phyloP scores from a whole-genome alignment of 2,329 filamentous ascomycete species.

The Aspergillus quadrilineatus region DNA sequence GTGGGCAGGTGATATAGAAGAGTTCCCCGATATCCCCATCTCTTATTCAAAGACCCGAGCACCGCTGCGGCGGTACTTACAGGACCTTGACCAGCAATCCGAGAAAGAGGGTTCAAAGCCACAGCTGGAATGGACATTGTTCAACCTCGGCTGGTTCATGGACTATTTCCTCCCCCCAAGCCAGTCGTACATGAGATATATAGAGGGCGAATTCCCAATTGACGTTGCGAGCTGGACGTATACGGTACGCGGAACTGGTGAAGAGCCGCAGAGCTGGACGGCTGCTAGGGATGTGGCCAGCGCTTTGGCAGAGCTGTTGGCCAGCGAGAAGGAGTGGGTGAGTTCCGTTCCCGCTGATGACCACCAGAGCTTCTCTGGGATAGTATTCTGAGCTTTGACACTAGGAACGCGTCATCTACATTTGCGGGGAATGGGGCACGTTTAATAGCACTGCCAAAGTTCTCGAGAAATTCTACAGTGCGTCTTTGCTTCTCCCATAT shows the following conservation, averaged over 20 bases:
- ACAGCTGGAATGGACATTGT: conserved; percentile 4
- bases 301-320: conserved; percentile 1
- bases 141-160: conserved; percentile 8
- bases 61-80: conserved; percentile 4
- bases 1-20: conserved; percentile 9
- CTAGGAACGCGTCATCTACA: conserved; percentile 4
- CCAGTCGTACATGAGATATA: neutral
- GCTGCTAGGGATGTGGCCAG: conserved; percentile 5
- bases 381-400: too few relatives aligned
- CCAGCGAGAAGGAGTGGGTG: neutral
- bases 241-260: neutral
- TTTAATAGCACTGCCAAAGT: neutral
- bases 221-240: neutral
- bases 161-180: conserved; percentile 2
- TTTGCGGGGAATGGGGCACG: conserved; percentile 3
- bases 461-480: conserved; percentile 8
- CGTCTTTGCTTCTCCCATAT: neutral
- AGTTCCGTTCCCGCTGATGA: neutral
- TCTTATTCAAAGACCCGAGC: neutral
- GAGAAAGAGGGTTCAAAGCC: too few relatives aligned
- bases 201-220: conserved; percentile 4
- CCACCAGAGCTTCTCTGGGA: too few relatives aligned
- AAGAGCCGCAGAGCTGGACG: conserved; percentile 1
- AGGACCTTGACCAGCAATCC: neutral
- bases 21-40: conserved; percentile 3